Percentiles rank a stretch among this genome's conserved stretches.
Evolutionary conservation across 225 moss, liverwort and hornwort species (phyloP).

Genomic region (Straminergon stramineum): DNA sequence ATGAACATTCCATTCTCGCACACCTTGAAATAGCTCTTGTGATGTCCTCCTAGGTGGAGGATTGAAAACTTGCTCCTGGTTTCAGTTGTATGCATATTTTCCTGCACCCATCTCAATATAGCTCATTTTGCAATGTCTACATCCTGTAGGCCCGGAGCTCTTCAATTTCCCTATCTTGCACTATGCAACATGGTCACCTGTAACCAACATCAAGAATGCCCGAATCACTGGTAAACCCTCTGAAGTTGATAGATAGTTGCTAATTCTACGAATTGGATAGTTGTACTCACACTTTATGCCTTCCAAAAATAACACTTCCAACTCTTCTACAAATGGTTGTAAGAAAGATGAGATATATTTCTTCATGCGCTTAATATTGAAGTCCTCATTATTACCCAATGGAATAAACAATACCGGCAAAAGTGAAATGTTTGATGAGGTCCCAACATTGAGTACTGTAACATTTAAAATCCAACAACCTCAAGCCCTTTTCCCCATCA

Average conservation of each 20-base stretch:
- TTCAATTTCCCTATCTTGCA: background rate
- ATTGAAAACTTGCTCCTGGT: background rate
- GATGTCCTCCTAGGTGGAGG: background rate
- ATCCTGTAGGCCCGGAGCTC: background rate
- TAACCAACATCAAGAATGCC: background rate
- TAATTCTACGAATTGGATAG: background rate
- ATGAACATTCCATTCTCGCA: background rate
- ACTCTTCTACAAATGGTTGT: background rate
- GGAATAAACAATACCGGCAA: background rate
- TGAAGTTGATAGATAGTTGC: background rate
- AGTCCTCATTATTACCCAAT: background rate
- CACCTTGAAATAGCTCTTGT: background rate
- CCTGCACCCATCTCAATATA: background rate
- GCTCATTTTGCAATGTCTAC: background rate
- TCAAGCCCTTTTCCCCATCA: rapidly evolving
- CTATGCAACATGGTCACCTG: background rate
- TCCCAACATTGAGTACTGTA: background rate
- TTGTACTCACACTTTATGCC: background rate
- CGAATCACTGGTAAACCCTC: too few relatives aligned
- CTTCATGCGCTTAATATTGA: background rate
- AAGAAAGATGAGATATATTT: background rate
- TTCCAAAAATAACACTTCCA: background rate
- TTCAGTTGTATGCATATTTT: background rate
- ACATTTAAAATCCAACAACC: background rate
- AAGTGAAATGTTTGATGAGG: background rate